phyloP scores from a whole-genome alignment of 306 rosid genomes.

The Glycine latifolia region DNA sequence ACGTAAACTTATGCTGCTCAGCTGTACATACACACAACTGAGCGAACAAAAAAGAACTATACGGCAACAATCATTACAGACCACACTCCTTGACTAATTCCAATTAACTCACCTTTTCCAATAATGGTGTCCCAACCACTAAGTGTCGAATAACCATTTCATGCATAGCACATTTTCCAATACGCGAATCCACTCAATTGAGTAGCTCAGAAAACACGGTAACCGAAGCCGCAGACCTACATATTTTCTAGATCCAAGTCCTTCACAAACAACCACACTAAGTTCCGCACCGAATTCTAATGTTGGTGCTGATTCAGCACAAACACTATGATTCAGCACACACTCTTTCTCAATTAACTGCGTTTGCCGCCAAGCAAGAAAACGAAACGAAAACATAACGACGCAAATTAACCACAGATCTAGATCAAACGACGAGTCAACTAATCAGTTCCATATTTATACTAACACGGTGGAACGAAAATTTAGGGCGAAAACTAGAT shows the following conservation, averaged over 20 bases:
- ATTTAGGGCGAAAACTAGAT: slow-evolving; percentile 31
- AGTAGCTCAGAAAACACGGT: slow-evolving; percentile 22
- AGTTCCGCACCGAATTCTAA: not conserved
- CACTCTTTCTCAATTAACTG: not conserved
- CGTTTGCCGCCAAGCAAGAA: slow-evolving; percentile 1
- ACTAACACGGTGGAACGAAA: not conserved
- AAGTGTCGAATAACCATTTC: slow-evolving; percentile 7
- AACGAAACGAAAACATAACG: slow-evolving; percentile 7
- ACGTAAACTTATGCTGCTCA: slow-evolving; percentile 17
- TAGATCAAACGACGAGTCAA: slow-evolving; percentile 46
- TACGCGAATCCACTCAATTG: slow-evolving; percentile 8
- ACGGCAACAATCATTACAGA: slow-evolving; percentile 14
- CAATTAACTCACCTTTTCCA: not conserved
- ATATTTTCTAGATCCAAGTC: slow-evolving; percentile 43
- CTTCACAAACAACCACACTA: slow-evolving; percentile 35
- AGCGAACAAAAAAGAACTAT: not conserved
- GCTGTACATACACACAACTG: slow-evolving; percentile 20
- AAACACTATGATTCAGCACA: not conserved
- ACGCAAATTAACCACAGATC: slow-evolving; percentile 52
- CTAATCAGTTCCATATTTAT: slow-evolving; percentile 7
- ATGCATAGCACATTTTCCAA: not conserved
- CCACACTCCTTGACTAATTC: slow-evolving; percentile 12
- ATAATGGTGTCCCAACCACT: not conserved
- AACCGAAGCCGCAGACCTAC: slow-evolving; percentile 36
- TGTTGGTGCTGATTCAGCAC: slow-evolving; percentile 16